Conservation (phyloP, 2,329 filamentous ascomycete genomes). For the Nannizziopsis arthrosporioides region DNA sequence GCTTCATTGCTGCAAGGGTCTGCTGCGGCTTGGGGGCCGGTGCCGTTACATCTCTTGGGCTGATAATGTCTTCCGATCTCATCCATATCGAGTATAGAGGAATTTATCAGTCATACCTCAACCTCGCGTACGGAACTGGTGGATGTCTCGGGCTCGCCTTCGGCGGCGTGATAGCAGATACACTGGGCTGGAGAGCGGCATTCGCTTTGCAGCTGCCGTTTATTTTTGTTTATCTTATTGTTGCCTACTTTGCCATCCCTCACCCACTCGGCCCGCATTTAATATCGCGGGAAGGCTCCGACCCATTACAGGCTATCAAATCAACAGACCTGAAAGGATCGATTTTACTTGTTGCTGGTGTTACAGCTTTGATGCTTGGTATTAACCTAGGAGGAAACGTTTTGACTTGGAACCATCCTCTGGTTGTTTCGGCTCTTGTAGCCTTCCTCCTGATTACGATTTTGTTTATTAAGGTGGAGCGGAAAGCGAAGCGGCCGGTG, state of each 20-base stretch:
- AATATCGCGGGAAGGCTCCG: slow-evolving; percentile 31
- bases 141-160: slow-evolving; percentile 30
- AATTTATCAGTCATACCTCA: slow-evolving; percentile 34
- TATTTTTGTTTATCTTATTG: slow-evolving; percentile 26
- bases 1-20: slow-evolving; percentile 59
- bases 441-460: slow-evolving; percentile 30
- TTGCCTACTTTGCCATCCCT: slow-evolving; percentile 30
- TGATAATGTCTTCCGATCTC: slow-evolving; percentile 53
- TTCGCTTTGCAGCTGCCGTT: slow-evolving; percentile 42
- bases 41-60: slow-evolving; percentile 54
- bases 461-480: slow-evolving; percentile 33
- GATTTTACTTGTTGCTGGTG: slow-evolving; percentile 35
- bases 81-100: slow-evolving; percentile 56
- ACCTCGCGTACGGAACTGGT: slow-evolving; percentile 28
- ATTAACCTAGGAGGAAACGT: slow-evolving; percentile 45
- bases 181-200: slow-evolving; percentile 32
- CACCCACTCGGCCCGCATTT: slow-evolving; percentile 36
- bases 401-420: slow-evolving; percentile 40
- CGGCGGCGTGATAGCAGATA: slow-evolving; percentile 31
- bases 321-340: slow-evolving; percentile 42
- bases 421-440: slow-evolving; percentile 39
- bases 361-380: slow-evolving; percentile 40
- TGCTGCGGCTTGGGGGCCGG: slow-evolving; percentile 63
- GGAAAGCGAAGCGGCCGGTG: slow-evolving; percentile 37
- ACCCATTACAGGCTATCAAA: slow-evolving; percentile 34